Conservation (phyloP, 2,329 filamentous ascomycete genomes). For the Ophiostoma piceae region DNA sequence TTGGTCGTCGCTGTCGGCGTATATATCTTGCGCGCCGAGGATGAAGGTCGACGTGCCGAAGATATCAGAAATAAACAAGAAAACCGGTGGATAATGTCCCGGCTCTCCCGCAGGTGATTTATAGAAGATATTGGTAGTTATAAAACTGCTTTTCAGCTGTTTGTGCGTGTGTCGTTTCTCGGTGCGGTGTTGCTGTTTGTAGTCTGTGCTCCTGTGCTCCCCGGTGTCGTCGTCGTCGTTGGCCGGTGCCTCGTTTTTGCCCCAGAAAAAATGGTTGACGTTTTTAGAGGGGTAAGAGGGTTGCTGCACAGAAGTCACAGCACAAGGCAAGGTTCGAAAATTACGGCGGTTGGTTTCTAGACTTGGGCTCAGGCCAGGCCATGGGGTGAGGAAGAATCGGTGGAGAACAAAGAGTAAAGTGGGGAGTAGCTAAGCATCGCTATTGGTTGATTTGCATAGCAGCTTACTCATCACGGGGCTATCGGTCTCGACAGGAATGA, state of each 20-base stretch:
- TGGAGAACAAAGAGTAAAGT: not conserved
- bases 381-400: not conserved
- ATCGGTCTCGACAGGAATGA: not conserved
- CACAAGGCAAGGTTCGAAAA: conserved; percentile 17
- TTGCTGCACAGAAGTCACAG: not conserved
- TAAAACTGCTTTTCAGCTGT: not conserved
- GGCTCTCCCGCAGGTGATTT: not conserved
- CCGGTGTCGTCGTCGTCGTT: conserved; percentile 11
- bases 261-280: conserved; percentile 11
- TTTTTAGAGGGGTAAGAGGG: conserved; percentile 21
- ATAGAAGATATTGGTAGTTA: not conserved
- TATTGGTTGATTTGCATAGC: not conserved
- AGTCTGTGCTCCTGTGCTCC: not conserved
- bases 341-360: conserved; percentile 20
- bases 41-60: not conserved
- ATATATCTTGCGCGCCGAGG: conserved; percentile 7
- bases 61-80: not conserved
- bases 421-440: not conserved
- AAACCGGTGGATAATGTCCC: not conserved
- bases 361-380: conserved; percentile 18
- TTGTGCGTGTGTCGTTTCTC: not conserved
- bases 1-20: not conserved
- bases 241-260: conserved; percentile 10
- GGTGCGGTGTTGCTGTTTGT: not conserved
- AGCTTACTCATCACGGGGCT: conserved; percentile 3